Percentiles rank a stretch among this genome's conserved stretches.
These are phyloP conservation scores for Sherardia arvensis DNA, from an alignment of 257 asterid species.

Conservation along the genomic window DNA sequence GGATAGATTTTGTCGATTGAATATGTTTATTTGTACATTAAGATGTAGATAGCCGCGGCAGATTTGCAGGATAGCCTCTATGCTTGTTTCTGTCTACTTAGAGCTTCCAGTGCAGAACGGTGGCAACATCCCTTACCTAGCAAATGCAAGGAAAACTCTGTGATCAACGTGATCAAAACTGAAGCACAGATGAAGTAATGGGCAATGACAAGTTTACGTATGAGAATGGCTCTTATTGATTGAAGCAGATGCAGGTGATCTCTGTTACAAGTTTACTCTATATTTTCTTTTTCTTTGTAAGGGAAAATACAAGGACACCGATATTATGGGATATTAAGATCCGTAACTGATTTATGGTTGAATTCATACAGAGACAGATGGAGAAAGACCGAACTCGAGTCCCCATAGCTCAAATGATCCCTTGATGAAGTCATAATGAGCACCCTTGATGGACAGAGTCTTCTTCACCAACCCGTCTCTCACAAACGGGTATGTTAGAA, in stretches of 20 bases:
- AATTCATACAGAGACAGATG: constrained; percentile 75
- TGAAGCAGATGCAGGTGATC: constrained; percentile 13
- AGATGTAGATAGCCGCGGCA: not conserved
- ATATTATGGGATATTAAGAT: constrained; percentile 19
- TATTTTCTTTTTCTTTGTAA: constrained; percentile 8
- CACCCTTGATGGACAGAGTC: constrained; percentile 84
- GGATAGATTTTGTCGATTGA: not conserved
- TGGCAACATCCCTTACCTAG: constrained; percentile 36
- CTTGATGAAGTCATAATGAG: constrained; percentile 66
- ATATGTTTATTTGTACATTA: not conserved
- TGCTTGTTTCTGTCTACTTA: constrained; percentile 14
- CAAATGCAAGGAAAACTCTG: constrained; percentile 26
- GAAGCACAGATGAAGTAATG: constrained; percentile 4
- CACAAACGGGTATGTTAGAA: constrained; percentile 80
- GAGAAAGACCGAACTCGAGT: constrained; percentile 67
- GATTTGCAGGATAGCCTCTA: constrained; percentile 18
- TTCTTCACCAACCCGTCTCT: constrained; percentile 80
- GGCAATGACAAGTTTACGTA: constrained; percentile 1
- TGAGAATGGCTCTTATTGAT: constrained; percentile 16
- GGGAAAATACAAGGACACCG: constrained; percentile 26
- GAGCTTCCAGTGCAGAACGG: constrained; percentile 37
- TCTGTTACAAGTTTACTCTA: constrained; percentile 24
- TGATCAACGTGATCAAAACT: constrained; percentile 28
- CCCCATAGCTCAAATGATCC: constrained; percentile 95
- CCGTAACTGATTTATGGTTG: constrained; percentile 21